These are phyloP conservation scores for Nicotiana tabacum DNA, from an alignment of 257 asterid genomes.

Conservation along the genomic window DNA sequence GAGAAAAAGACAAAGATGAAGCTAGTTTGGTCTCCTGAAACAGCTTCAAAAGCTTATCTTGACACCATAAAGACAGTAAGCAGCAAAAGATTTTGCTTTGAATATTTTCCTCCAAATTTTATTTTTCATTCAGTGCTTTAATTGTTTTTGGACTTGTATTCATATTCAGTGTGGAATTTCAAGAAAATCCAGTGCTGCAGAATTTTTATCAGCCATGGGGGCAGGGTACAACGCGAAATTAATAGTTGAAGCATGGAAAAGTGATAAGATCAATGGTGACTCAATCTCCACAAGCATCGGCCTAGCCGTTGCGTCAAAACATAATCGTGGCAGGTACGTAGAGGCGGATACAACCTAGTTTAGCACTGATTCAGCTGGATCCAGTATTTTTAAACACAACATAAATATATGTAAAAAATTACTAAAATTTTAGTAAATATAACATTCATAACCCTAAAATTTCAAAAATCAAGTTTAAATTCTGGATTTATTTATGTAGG, in stretches of 20 bases:
- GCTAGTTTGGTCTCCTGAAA: conserved; percentile 7
- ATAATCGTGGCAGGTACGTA: conserved; percentile 20
- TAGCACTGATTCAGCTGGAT: too few species aligned
- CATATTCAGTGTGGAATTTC: conserved; percentile 18
- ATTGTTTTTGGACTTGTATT: not conserved
- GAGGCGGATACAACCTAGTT: too few species aligned
- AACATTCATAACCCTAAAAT: too few species aligned
- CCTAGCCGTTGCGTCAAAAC: conserved; percentile 22
- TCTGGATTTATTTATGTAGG: too few species aligned
- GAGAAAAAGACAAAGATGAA: not conserved
- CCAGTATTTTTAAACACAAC: too few species aligned
- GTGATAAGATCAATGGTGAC: not conserved
- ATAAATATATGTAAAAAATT: too few species aligned
- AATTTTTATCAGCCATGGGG: conserved; percentile 35
- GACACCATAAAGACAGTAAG: conserved; percentile 13
- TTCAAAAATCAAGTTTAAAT: too few species aligned
- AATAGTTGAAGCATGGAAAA: conserved; percentile 32
- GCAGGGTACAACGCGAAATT: conserved; percentile 34
- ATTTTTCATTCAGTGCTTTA: not conserved
- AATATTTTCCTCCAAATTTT: too few species aligned
- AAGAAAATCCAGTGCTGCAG: conserved; percentile 22
- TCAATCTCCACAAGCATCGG: conserved; percentile 21
- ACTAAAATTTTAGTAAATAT: too few species aligned
- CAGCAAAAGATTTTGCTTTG: not conserved
- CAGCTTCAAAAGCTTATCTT: conserved; percentile 1